Base-by-base conservation (phyloP, 176 grass and related monocot genomes). In the Saccharum spontaneum region DNA sequence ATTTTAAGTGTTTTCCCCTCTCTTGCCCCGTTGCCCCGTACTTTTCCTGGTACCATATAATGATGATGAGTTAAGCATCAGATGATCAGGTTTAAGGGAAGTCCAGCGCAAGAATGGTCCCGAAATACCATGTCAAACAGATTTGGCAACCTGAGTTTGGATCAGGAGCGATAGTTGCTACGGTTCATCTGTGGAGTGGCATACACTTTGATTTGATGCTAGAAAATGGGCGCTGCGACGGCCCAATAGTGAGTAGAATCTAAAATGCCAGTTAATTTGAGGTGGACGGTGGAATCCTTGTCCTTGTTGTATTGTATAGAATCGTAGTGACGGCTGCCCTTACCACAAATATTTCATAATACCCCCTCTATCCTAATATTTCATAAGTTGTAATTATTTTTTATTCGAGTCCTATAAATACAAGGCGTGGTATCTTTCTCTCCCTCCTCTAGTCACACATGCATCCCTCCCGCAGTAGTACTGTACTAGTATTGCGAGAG, bases 21-120 rank as follows among this genome's bases (percentile, higher is more conserved):
- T 57, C 36, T 24, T 31, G 55, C 37, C 10, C 46, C 28, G 8
- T 60, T 24, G 23, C 23, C 23, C 80, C 49, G 38, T 79, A 79
- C 67, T 45, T 49, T 40, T 90, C 16, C 45, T 67, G 82, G 79
- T 79, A 43, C 78, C 54, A 45, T 67, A 23, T 59, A 33, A 64
- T 77, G 76, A 60, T 22, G 76, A 60, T 22, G 61, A 60, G 43
- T 31, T 38, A 36, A 76, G 50, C 50, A n/a, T 41, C 49, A 31
- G 11, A 50, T 85, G 30, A 77, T 20, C 78, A 76, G 71, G 17
- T 76, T 52, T 23, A 81, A 50, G 49, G 49, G 16, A 17, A 7
- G 49, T 18, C 49, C 49, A 18, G 49, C 49, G 23, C 39, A 86
- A 79, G 57, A 55, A 69, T 75, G 8, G 31, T 74, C 46, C 45